Base-by-base conservation (phyloP, 2,329 filamentous ascomycete species). In the Nannizzia gypsea region DNA sequence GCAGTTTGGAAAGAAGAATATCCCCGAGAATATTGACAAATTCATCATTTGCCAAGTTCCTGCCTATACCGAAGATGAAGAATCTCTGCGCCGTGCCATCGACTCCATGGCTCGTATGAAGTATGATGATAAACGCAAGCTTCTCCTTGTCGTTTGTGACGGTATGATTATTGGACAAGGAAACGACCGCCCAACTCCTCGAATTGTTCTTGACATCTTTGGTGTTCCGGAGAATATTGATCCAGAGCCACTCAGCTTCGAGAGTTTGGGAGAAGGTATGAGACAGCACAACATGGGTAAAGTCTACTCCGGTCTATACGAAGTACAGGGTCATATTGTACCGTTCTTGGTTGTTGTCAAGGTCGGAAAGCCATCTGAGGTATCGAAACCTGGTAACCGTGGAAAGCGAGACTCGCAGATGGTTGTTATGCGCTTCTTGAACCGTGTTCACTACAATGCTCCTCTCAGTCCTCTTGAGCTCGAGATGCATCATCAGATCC, bases 231-330 rank as follows among this genome's bases (percentile, higher is more conserved):
- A 96, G 67, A 89, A 87, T 1, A 88, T 96, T 15, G 92, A 99
- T 69, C 93, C 95, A 0, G 92, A 97, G 72, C 90, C 93, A 2
- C 80, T 99, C 61, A 96, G 90, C 79, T 99, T 99, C 67, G 92
- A 99, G 72, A 92, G 90, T 70, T 82, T 99, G 38, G 93, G 93
- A 61, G 92, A 97, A 75, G 93, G 93, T 71, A 83, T 88, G 76
- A 96, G 95, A 77, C 93, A 97, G 74, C 93, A 97, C 79, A 99
- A 99, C 74, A 97, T 97, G 92, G 93, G 89, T 74, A 99, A 99
- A 76, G 85, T 96, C 65, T 99, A 99, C 76, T 96, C 93, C 20
- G 93, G 93, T 69, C 80, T 99, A 3, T 99, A 99, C 72, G 93
- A 99, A 75, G 91, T 96, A 5, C 89, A 96, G 70, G 93, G 93